These are phyloP conservation scores for Chrysoporthe deuterocubensis DNA, from an alignment of 2,329 filamentous ascomycete genomes.

Conservation along the genomic window DNA sequence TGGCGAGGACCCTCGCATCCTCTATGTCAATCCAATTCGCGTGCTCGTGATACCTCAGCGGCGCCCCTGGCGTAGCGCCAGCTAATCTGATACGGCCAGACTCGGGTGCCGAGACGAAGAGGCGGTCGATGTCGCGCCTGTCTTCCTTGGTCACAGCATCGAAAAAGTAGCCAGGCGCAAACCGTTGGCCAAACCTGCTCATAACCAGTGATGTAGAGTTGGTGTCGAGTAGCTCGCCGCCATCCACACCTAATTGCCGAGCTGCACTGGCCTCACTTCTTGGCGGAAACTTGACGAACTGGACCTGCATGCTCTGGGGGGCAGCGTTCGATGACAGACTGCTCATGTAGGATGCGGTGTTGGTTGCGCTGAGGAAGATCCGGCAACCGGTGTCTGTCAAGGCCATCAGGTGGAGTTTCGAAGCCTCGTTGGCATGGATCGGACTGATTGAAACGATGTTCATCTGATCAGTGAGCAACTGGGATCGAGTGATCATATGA, in stretches of 20 bases:
- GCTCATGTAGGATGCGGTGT: constrained; percentile 69
- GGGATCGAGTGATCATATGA: constrained; percentile 80
- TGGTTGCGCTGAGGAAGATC: constrained; percentile 89
- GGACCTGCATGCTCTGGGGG: constrained; percentile 96
- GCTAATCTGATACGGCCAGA: constrained; percentile 78
- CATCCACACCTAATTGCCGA: constrained; percentile 40
- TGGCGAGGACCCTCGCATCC: constrained; percentile 67
- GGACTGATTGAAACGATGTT: constrained; percentile 83
- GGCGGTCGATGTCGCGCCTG: constrained; percentile 61
- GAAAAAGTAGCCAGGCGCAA: constrained; percentile 88
- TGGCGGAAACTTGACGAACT: constrained; percentile 94
- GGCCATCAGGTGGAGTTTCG: constrained; percentile 85
- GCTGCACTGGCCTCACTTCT: constrained; percentile 6
- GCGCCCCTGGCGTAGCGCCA: constrained; percentile 47
- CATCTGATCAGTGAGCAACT: constrained; percentile 70
- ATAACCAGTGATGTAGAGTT: constrained; percentile 53
- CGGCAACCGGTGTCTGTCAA: constrained; percentile 89
- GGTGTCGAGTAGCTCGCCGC: constrained; percentile 49
- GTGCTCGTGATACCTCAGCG: constrained; percentile 73
- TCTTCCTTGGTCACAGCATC: constrained; percentile 69
- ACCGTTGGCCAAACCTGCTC: constrained; percentile 62
- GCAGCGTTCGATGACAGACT: constrained; percentile 64
- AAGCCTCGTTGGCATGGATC: constrained; percentile 78
- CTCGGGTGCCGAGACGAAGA: constrained; percentile 89
- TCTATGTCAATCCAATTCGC: constrained; percentile 79